Conservation (phyloP, 257 asterid species). For the Anisodus tanguticus region DNA sequence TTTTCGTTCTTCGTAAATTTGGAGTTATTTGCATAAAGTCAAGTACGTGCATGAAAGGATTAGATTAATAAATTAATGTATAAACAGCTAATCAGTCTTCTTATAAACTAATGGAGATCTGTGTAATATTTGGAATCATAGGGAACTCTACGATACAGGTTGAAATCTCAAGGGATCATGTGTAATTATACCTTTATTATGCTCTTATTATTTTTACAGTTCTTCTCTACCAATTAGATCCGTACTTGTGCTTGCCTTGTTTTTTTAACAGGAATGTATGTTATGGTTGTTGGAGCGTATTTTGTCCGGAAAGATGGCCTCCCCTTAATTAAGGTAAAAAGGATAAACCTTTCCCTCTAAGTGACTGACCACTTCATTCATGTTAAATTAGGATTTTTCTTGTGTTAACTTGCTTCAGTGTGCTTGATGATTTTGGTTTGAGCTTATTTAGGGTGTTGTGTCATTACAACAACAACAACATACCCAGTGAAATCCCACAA, state of each 20-base stretch:
- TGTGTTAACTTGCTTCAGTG: background rate
- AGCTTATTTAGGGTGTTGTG: background rate
- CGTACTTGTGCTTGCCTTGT: background rate
- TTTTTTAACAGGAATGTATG: slow-evolving; percentile 62
- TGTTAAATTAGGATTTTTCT: background rate
- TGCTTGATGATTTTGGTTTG: slow-evolving; percentile 17
- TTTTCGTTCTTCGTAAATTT: background rate
- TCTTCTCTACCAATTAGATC: background rate
- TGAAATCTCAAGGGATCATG: background rate
- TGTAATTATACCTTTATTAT: background rate
- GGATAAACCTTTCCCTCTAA: background rate
- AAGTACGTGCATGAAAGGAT: background rate
- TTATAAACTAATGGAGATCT: background rate
- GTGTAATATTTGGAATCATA: slow-evolving; percentile 3
- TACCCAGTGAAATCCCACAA: too few species aligned
- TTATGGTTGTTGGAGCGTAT: slow-evolving; percentile 90
- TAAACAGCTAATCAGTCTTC: background rate
- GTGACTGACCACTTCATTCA: too few species aligned
- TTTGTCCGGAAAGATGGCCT: slow-evolving; percentile 45
- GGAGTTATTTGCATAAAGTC: background rate
- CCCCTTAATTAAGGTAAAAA: slow-evolving; percentile 67
- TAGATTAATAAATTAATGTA: background rate
- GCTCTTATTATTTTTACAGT: background rate
- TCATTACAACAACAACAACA: too few species aligned
- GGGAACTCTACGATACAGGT: background rate